Percentiles rank a stretch among this genome's conserved stretches.
These are phyloP conservation scores for Amaranthus palmeri DNA, from an alignment of 148 eudicot species.

Conservation along the genomic window DNA sequence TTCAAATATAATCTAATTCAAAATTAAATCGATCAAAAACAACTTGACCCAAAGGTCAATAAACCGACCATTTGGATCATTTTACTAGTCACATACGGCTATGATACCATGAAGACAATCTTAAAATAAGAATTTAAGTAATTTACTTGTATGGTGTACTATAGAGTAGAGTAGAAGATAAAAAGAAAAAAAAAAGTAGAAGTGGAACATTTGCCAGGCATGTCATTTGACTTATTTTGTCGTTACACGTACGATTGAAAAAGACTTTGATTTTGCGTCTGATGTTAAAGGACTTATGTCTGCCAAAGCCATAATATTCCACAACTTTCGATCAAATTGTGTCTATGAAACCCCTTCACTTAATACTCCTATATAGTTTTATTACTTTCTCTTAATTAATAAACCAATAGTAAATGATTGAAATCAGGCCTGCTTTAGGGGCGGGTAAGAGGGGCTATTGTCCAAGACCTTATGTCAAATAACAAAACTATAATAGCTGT, in stretches of 20 bases:
- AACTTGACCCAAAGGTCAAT: no score
- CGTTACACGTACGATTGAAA: slow-evolving; percentile 15
- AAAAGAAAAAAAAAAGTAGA: neutral
- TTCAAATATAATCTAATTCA: no score
- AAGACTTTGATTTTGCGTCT: slow-evolving; percentile 6
- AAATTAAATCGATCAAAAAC: no score
- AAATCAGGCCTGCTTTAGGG: no score
- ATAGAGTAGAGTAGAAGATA: neutral
- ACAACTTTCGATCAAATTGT: slow-evolving; percentile 8
- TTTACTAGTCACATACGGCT: neutral
- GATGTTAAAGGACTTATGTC: slow-evolving; percentile 20
- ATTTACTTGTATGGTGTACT: no score
- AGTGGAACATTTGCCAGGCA: slow-evolving; percentile 11
- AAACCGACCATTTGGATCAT: no score
- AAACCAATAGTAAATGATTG: no score
- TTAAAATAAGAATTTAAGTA: neutral
- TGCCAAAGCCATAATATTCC: slow-evolving; percentile 26
- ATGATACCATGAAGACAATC: slow-evolving; percentile 4
- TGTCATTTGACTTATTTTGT: slow-evolving; percentile 22
- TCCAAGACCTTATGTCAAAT: no score
- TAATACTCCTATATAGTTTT: neutral
- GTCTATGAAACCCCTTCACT: neutral
- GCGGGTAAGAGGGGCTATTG: no score
- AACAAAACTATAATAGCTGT: no score
- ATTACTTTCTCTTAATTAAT: no score